phyloP scores from a whole-genome alignment of 257 asterid species.

The Gentiana straminea region DNA sequence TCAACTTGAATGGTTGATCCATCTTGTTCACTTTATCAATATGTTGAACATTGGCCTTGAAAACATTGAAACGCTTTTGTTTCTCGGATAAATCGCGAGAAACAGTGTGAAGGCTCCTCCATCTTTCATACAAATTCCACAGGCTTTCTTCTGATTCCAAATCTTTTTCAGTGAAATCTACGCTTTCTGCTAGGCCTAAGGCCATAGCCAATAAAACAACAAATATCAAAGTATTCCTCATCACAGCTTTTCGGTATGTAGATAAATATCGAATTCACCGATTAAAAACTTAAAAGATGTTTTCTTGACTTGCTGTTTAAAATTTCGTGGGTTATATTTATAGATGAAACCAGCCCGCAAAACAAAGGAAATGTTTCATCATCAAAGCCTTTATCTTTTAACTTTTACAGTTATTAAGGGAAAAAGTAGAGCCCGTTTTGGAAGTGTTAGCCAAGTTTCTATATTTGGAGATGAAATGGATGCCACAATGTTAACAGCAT shows the following conservation, averaged over 20 bases:
- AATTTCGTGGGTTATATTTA: conserved; percentile 4
- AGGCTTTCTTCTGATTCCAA: conserved; percentile 61
- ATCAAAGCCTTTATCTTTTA: not conserved
- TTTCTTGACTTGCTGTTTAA: not conserved
- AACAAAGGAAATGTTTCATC: conserved; percentile 14
- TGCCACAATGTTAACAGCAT: conserved; percentile 20
- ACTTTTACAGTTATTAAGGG: conserved; percentile 20
- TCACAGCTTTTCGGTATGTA: conserved; percentile 9
- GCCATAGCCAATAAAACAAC: conserved; percentile 22
- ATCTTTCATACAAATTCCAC: conserved; percentile 65
- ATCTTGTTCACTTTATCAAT: conserved; percentile 52
- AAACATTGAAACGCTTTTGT: conserved; percentile 65
- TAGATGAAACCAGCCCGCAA: conserved; percentile 12
- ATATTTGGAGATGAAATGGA: conserved; percentile 24
- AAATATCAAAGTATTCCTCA: conserved; percentile 25
- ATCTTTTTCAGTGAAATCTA: conserved; percentile 72
- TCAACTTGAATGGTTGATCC: conserved; percentile 79
- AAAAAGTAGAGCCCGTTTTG: conserved; percentile 14
- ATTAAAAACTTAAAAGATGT: not conserved
- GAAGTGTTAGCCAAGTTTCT: conserved; percentile 13
- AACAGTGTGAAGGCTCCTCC: conserved; percentile 79
- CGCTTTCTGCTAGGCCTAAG: conserved; percentile 30
- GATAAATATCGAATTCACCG: not conserved
- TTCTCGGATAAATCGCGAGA: conserved; percentile 57
- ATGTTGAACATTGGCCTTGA: conserved; percentile 62